Percentiles rank a stretch among this genome's conserved stretches.
Evolutionary conservation across 1,284 basidiomycete genomes (phyloP).

Genomic region (Microbotryum violaceum): DNA sequence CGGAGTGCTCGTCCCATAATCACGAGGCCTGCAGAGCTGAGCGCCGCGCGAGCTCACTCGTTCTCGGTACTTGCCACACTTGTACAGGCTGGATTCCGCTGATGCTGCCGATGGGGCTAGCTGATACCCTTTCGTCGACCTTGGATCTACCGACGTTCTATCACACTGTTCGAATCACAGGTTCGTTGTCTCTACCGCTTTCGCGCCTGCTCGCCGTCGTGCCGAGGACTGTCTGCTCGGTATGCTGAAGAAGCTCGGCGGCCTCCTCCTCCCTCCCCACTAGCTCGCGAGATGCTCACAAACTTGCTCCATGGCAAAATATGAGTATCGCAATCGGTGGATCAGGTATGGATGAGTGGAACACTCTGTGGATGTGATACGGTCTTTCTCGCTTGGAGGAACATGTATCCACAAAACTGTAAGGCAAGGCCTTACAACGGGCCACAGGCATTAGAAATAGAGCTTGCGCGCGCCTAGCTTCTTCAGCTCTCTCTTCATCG

Average conservation of each 20-base stretch:
- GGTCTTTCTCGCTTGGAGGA: too few species aligned
- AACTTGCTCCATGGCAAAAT: constrained; percentile 84
- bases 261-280: neutral
- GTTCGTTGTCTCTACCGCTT: neutral
- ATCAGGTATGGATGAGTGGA: too few species aligned
- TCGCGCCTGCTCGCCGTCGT: neutral
- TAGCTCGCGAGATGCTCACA: constrained; percentile 60
- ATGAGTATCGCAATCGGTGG: constrained; percentile 41
- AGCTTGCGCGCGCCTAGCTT: too few species aligned
- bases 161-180: constrained; percentile 70
- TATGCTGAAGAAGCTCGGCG: too few species aligned
- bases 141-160: constrained; percentile 78
- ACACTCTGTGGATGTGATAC: too few species aligned
- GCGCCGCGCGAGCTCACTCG: neutral
- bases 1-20: neutral
- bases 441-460: too few species aligned
- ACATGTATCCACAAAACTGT: too few species aligned
- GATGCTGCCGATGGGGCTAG: constrained; percentile 73
- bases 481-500: too few species aligned
- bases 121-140: constrained; percentile 78
- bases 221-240: neutral
- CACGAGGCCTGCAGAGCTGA: neutral
- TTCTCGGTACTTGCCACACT: neutral
- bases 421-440: too few species aligned
- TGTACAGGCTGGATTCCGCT: constrained; percentile 43